Evolutionary conservation across 1,284 basidiomycete genomes (phyloP).

Genomic region (Cerioporus squamosus): DNA sequence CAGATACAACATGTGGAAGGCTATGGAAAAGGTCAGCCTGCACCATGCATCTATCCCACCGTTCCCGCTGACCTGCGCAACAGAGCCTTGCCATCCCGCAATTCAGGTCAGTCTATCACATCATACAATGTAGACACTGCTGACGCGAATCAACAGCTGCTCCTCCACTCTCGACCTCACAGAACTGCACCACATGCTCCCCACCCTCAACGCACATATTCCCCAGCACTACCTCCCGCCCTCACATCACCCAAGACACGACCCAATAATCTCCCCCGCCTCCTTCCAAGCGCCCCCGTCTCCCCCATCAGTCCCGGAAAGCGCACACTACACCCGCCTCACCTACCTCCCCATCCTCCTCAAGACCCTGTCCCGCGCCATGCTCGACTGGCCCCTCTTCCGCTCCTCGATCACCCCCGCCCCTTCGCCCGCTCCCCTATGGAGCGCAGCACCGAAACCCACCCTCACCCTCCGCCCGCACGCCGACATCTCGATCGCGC

Average conservation of each 20-base stretch:
- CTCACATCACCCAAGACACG: conserved; percentile 30
- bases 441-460: conserved; percentile 46
- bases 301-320: conserved; percentile 44
- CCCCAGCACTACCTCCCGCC: conserved; percentile 63
- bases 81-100: conserved; percentile 74
- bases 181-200: conserved; percentile 70
- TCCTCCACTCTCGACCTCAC: conserved; percentile 87
- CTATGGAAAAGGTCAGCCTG: conserved; percentile 72
- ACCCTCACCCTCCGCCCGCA: conserved; percentile 70
- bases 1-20: conserved; percentile 85
- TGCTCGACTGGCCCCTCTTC: conserved; percentile 86
- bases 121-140: background rate
- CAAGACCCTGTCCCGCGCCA: conserved; percentile 82
- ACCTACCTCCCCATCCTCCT: conserved; percentile 88
- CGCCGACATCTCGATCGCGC: conserved; percentile 75
- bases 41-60: background rate
- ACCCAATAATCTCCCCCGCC: conserved; percentile 51
- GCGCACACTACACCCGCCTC: conserved; percentile 63
- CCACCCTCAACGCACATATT: conserved; percentile 72
- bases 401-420: conserved; percentile 64
- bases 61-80: conserved; percentile 10
- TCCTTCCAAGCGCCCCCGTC: conserved; percentile 48
- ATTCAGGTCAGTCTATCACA: conserved; percentile 36
- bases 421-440: background rate
- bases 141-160: conserved; percentile 49